These are phyloP conservation scores for Mycosphaerelloides madeirae DNA, from an alignment of 2,329 filamentous ascomycete genomes.

Conservation along the genomic window DNA sequence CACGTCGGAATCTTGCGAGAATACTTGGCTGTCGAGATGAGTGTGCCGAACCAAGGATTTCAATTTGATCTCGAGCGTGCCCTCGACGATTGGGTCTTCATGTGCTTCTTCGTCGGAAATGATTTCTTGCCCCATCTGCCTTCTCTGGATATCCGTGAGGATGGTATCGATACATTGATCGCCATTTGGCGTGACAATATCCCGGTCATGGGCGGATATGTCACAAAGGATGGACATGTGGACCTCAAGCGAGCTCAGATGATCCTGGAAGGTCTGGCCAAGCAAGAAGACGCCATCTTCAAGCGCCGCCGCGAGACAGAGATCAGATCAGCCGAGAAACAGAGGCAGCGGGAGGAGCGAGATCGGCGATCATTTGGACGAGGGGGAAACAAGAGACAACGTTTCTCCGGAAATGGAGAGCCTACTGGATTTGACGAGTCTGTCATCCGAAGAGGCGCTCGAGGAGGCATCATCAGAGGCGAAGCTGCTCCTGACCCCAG, in stretches of 20 bases:
- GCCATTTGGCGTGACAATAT: slow-evolving; percentile 96
- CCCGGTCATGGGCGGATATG: slow-evolving; percentile 85
- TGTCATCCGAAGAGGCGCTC: slow-evolving; percentile 30
- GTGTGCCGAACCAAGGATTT: slow-evolving; percentile 77
- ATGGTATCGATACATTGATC: slow-evolving; percentile 92
- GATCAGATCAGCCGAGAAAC: slow-evolving; percentile 73
- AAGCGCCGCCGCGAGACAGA: slow-evolving; percentile 79
- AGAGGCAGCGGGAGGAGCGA: slow-evolving; percentile 72
- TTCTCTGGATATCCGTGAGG: slow-evolving; percentile 94
- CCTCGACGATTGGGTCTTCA: slow-evolving; percentile 97
- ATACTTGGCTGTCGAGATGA: slow-evolving; percentile 85
- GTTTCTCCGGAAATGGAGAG: slow-evolving; percentile 27
- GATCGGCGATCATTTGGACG: slow-evolving; percentile 47
- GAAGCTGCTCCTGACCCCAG: slow-evolving; percentile 35
- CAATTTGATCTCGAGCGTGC: slow-evolving; percentile 89
- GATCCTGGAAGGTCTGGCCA: slow-evolving; percentile 82
- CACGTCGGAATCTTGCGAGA: slow-evolving; percentile 88
- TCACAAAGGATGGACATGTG: slow-evolving; percentile 91
- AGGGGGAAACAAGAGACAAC: slow-evolving; percentile 36
- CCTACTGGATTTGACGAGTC: slow-evolving; percentile 29
- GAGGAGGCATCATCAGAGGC: slow-evolving; percentile 30
- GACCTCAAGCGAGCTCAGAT: slow-evolving; percentile 80
- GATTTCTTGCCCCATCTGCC: slow-evolving; percentile 96
- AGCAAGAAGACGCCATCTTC: slow-evolving; percentile 92
- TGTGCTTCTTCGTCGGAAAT: slow-evolving; percentile 98